Percentiles rank a stretch among this genome's conserved stretches.
phyloP scores from a whole-genome alignment of 345 rosid genomes.

The Trapa incisa region DNA sequence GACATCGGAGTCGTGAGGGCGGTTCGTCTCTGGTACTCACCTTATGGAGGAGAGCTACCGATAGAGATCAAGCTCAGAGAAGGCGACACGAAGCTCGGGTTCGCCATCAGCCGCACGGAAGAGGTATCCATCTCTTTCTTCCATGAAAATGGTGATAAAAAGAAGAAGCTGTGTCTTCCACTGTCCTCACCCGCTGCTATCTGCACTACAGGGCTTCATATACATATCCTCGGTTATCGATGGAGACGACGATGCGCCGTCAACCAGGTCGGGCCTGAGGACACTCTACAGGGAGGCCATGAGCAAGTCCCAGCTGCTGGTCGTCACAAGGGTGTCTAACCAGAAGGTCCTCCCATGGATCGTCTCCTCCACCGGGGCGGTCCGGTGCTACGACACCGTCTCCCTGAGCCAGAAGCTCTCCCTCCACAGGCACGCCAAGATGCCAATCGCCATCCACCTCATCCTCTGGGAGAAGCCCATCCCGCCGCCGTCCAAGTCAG shows the following conservation, averaged over 20 bases:
- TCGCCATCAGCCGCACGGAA: slow-evolving; percentile 96
- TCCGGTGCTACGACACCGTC: slow-evolving; percentile 70
- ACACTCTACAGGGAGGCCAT: slow-evolving; percentile 51
- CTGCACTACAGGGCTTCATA: slow-evolving; percentile 59
- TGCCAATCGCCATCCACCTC: slow-evolving; percentile 51
- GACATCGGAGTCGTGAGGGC: slow-evolving; percentile 98
- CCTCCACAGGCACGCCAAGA: slow-evolving; percentile 74
- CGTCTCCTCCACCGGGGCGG: slow-evolving; percentile 79
- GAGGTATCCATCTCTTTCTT: slow-evolving; percentile 30
- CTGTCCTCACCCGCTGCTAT: too few relatives aligned
- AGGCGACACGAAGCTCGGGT: slow-evolving; percentile 74
- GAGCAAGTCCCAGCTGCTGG: slow-evolving; percentile 40
- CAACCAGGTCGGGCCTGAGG: slow-evolving; percentile 64
- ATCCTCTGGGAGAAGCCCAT: slow-evolving; percentile 49
- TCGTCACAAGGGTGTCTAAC: slow-evolving; percentile 63
- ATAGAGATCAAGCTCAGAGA: slow-evolving; percentile 66
- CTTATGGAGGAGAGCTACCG: slow-evolving; percentile 52
- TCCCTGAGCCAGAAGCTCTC: slow-evolving; percentile 93
- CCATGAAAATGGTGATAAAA: too few relatives aligned
- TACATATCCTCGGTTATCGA: slow-evolving; percentile 74
- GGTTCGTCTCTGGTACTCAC: slow-evolving; percentile 83
- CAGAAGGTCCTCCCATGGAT: slow-evolving; percentile 91
- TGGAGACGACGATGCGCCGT: slow-evolving; percentile 46
- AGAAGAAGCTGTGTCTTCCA: too few relatives aligned
- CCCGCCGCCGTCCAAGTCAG: slow-evolving; percentile 6